Percentiles rank a stretch among this genome's conserved stretches.
Evolutionary conservation across 257 asterid genomes (phyloP).

Genomic region (Rubia yunnanensis): DNA sequence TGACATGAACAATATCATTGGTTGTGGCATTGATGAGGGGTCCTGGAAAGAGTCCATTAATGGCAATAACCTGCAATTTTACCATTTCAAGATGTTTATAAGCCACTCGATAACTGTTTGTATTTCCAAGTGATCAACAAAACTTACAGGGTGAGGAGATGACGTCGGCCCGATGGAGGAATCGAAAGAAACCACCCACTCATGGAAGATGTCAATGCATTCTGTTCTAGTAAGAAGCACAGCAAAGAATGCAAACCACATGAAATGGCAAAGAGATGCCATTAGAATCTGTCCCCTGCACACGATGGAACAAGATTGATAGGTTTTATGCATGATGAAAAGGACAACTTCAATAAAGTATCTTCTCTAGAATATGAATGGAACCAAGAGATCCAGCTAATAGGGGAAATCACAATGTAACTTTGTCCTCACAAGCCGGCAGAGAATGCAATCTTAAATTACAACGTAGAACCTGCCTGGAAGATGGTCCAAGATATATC

Average conservation of each 20-base stretch:
- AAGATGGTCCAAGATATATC: too few species aligned
- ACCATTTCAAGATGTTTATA: neutral
- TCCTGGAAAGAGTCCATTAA: slow-evolving; percentile 70
- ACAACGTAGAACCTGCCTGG: neutral
- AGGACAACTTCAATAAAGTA: neutral
- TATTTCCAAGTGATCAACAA: neutral
- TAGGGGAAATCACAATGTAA: neutral
- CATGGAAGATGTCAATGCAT: slow-evolving; percentile 20
- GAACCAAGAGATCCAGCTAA: neutral
- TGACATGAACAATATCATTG: slow-evolving; percentile 47
- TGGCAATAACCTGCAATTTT: slow-evolving; percentile 46
- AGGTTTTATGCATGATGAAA: neutral
- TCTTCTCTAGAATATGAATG: neutral
- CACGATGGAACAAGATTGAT: neutral
- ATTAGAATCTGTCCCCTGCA: neutral
- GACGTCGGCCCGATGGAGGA: slow-evolving; percentile 8
- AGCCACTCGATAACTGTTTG: neutral
- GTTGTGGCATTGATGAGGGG: slow-evolving; percentile 63
- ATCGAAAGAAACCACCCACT: slow-evolving; percentile 28
- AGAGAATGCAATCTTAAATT: neutral
- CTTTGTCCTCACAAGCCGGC: slow-evolving; percentile 3
- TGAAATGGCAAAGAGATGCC: slow-evolving; percentile 9
- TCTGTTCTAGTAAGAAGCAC: slow-evolving; percentile 4
- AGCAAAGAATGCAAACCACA: slow-evolving; percentile 6
- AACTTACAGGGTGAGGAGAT: slow-evolving; percentile 22